Conservation (phyloP, 2,329 filamentous ascomycete genomes). For the Colletotrichum endophyticum region DNA sequence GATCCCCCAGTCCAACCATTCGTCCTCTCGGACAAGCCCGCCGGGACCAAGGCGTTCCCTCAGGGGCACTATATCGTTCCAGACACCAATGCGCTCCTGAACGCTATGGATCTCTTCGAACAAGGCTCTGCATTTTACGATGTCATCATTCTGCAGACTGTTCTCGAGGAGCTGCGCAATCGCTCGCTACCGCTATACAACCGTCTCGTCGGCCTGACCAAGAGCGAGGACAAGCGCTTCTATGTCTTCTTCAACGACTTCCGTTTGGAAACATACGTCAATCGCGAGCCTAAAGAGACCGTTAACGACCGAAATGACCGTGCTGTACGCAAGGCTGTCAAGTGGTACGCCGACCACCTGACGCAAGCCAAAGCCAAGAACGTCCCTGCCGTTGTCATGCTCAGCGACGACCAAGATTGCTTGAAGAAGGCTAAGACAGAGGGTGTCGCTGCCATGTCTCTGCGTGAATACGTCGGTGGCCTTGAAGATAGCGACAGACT, state of each 20-base stretch:
- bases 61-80: conserved; percentile 93
- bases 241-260: conserved; percentile 99
- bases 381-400: conserved; percentile 83
- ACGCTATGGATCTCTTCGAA: conserved; percentile 97
- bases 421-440: conserved; percentile 81
- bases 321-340: conserved; percentile 82
- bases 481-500: conserved; percentile 85
- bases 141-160: conserved; percentile 94
- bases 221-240: conserved; percentile 95
- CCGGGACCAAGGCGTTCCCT: conserved; percentile 80
- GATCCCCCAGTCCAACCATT: conserved; percentile 71
- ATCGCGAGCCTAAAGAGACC: conserved; percentile 75
- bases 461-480: conserved; percentile 80
- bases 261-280: conserved; percentile 86
- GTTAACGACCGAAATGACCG: conserved; percentile 98
- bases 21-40: conserved; percentile 86
- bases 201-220: conserved; percentile 85
- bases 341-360: conserved; percentile 90
- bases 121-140: conserved; percentile 91
- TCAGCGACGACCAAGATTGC: conserved; percentile 92
- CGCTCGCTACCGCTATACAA: conserved; percentile 95
- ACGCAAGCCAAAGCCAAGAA: conserved; percentile 63
- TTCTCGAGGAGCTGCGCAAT: conserved; percentile 94
- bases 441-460: conserved; percentile 69
- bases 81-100: conserved; percentile 94